Conservation (phyloP, 192 early-diverging fungal species). For the Mortierella antarctica region DNA sequence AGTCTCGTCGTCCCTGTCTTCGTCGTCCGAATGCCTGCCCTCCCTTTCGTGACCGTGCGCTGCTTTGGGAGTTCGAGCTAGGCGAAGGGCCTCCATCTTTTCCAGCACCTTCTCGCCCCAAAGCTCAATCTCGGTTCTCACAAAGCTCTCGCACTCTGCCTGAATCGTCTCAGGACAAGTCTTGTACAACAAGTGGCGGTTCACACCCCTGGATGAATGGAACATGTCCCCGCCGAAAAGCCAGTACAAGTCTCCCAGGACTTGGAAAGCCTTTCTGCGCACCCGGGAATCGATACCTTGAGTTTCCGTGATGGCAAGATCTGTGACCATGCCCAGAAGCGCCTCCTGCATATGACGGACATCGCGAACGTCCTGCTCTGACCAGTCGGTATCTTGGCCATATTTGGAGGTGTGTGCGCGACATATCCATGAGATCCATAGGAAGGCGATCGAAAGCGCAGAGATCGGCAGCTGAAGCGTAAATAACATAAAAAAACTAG, state of each 20-base stretch:
- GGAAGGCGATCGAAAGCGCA: slow-evolving; percentile 39
- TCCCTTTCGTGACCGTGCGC: not conserved
- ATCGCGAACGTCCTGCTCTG: slow-evolving; percentile 24
- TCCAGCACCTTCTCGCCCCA: slow-evolving; percentile 34
- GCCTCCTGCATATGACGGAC: slow-evolving; percentile 20
- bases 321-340: slow-evolving; percentile 14
- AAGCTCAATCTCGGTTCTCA: slow-evolving; percentile 47
- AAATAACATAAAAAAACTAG: not conserved
- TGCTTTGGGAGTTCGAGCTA: slow-evolving; percentile 18
- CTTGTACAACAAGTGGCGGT: slow-evolving; percentile 39
- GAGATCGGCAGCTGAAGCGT: slow-evolving; percentile 23
- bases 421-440: slow-evolving; percentile 52
- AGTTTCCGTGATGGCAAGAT: slow-evolving; percentile 9
- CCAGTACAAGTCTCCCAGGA: slow-evolving; percentile 61
- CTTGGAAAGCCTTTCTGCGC: slow-evolving; percentile 54
- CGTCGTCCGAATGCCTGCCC: not conserved
- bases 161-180: slow-evolving; percentile 48
- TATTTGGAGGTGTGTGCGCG: slow-evolving; percentile 20
- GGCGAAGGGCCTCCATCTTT: slow-evolving; percentile 8
- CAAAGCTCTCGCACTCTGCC: slow-evolving; percentile 46
- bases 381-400: slow-evolving; percentile 42
- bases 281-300: slow-evolving; percentile 20
- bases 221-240: slow-evolving; percentile 64
- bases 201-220: slow-evolving; percentile 12
- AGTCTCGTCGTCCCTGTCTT: slow-evolving; percentile 2